Percentiles rank a stretch among this genome's conserved stretches.
Evolutionary conservation across 257 asterid genomes (phyloP).

Genomic region (Solanum chmielewskii): DNA sequence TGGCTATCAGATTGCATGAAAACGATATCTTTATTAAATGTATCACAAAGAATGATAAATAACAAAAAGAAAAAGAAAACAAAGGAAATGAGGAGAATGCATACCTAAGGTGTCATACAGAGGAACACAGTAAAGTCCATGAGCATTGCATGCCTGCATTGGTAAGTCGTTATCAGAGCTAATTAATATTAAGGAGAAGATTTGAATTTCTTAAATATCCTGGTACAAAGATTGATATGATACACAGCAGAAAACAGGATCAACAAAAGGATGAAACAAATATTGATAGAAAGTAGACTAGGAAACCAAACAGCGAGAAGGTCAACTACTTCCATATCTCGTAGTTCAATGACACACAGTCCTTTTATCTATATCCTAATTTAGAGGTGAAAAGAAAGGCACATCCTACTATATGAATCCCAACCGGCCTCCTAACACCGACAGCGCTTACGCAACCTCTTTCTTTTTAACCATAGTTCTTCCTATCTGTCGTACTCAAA

Average conservation of each 20-base stretch:
- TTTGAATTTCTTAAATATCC: not conserved
- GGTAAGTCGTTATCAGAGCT: constrained; percentile 8
- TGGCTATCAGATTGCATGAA: not conserved
- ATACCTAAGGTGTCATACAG: constrained; percentile 91
- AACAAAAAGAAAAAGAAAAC: not conserved
- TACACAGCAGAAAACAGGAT: not conserved
- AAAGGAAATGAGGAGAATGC: constrained; percentile 1
- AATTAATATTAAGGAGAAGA: not conserved
- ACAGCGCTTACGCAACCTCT: not conserved
- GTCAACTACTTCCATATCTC: not conserved
- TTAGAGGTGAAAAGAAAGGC: not conserved
- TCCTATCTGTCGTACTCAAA: not conserved
- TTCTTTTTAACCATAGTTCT: not conserved
- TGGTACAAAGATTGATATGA: not conserved
- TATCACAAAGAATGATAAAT: not conserved
- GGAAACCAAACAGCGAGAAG: not conserved
- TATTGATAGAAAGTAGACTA: not conserved
- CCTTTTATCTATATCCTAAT: not conserved
- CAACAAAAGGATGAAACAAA: not conserved
- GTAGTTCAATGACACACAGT: not conserved
- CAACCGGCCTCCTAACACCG: not conserved
- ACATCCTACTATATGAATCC: not conserved
- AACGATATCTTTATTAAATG: not conserved
- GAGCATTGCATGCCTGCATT: constrained; percentile 97
- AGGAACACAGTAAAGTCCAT: constrained; percentile 85